These are phyloP conservation scores for Fistulifera pelliculosa DNA, from an alignment of 108 stramenopile species.

Conservation along the genomic window DNA sequence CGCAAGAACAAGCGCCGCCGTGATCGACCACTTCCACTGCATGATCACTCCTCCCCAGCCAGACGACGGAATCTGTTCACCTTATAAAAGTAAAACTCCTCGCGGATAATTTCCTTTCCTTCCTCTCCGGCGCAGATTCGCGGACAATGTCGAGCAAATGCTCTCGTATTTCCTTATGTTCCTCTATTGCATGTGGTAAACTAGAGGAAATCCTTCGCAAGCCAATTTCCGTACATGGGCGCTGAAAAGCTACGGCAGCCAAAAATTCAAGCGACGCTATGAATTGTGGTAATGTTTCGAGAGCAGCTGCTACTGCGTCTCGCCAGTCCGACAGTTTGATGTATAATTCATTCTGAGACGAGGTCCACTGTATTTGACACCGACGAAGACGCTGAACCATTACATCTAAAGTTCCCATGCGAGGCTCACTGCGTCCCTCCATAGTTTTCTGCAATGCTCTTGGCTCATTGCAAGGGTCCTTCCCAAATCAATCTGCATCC, in stretches of 20 bases:
- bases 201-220: slow-evolving; percentile 30
- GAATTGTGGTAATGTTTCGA: slow-evolving; percentile 23
- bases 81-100: too few relatives aligned
- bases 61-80: too few relatives aligned
- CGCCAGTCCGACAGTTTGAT: slow-evolving; percentile 50
- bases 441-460: slow-evolving; percentile 51
- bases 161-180: slow-evolving; percentile 7
- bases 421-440: slow-evolving; percentile 36
- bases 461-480: slow-evolving; percentile 51
- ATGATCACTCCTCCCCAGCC: too few relatives aligned
- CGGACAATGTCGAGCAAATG: slow-evolving; percentile 3
- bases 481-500: slow-evolving; percentile 49
- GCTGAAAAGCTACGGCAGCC: slow-evolving; percentile 36
- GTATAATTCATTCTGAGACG: slow-evolving; percentile 46
- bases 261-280: slow-evolving; percentile 60
- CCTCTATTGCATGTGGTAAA: slow-evolving; percentile 33
- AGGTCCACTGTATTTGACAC: slow-evolving; percentile 28
- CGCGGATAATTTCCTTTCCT: not conserved
- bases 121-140: not conserved
- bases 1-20: too few relatives aligned
- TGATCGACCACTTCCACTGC: too few relatives aligned
- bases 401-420: slow-evolving; percentile 23
- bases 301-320: slow-evolving; percentile 24
- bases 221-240: slow-evolving; percentile 24
- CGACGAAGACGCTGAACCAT: slow-evolving; percentile 35